These are phyloP conservation scores for Amanita rubescens DNA, from an alignment of 768 basidiomycete species.

Conservation along the genomic window DNA sequence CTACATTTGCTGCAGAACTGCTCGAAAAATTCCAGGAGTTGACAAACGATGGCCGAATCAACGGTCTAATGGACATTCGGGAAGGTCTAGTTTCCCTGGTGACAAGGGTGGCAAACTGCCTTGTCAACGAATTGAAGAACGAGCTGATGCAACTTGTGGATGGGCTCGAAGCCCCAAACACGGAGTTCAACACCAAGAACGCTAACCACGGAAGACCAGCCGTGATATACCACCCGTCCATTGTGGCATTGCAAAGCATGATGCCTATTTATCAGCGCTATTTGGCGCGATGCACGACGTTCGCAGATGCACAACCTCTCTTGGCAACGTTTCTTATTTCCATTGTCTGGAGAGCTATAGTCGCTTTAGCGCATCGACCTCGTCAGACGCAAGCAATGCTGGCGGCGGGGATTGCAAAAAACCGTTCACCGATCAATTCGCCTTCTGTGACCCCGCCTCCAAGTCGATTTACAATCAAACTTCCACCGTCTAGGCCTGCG, in stretches of 20 bases:
- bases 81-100: conserved; percentile 65
- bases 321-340: conserved; percentile 70
- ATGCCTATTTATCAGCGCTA: conserved; percentile 57
- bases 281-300: conserved; percentile 47
- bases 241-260: conserved; percentile 47
- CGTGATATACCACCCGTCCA: conserved; percentile 47
- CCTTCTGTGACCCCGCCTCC: conserved; percentile 52
- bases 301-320: conserved; percentile 46
- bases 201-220: conserved; percentile 23
- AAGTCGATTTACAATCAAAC: conserved; percentile 56
- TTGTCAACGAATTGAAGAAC: conserved; percentile 52
- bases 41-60: conserved; percentile 54
- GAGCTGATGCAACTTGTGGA: conserved; percentile 58
- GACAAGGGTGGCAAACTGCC: conserved; percentile 56
- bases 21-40: conserved; percentile 61
- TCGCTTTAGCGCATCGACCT: conserved; percentile 62
- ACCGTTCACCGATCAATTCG: conserved; percentile 32
- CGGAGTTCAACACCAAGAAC: conserved; percentile 21
- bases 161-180: conserved; percentile 45
- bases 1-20: conserved; percentile 67
- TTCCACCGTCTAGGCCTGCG: conserved; percentile 61
- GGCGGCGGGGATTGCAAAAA: conserved; percentile 33
- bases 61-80: conserved; percentile 63
- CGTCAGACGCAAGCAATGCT: conserved; percentile 31
- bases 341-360: conserved; percentile 65